Conservation (phyloP, 2,329 filamentous ascomycete genomes). For the Emmonsiellopsis sp. region DNA sequence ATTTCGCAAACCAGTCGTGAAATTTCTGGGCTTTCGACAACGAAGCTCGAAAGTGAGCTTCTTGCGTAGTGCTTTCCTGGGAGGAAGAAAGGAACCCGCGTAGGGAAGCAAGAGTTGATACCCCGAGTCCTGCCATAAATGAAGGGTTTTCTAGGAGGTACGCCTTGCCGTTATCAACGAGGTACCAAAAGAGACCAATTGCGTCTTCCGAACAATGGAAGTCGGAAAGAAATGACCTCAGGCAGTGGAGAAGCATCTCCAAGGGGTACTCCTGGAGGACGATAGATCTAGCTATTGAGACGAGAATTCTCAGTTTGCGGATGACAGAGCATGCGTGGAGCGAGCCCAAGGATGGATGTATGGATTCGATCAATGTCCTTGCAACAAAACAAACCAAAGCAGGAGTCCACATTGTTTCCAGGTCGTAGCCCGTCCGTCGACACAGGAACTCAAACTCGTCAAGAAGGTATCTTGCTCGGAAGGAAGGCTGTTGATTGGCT, state of each 20-base stretch:
- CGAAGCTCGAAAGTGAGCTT: slow-evolving; percentile 69
- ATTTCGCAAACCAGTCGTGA: slow-evolving; percentile 66
- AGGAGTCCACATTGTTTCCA: slow-evolving; percentile 62
- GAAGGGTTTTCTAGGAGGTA: slow-evolving; percentile 59
- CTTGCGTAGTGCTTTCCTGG: slow-evolving; percentile 72
- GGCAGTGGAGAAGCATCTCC: slow-evolving; percentile 78
- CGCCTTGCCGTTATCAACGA: slow-evolving; percentile 57
- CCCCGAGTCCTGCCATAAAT: slow-evolving; percentile 70
- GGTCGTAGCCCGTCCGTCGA: slow-evolving; percentile 56
- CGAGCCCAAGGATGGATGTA: slow-evolving; percentile 75
- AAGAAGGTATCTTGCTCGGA: slow-evolving; percentile 66
- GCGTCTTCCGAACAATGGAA: slow-evolving; percentile 84
- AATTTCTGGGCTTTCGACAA: slow-evolving; percentile 68
- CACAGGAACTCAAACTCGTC: slow-evolving; percentile 72
- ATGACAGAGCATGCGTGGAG: slow-evolving; percentile 79
- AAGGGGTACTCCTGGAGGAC: slow-evolving; percentile 73
- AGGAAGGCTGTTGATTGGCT: slow-evolving; percentile 75
- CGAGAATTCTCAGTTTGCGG: slow-evolving; percentile 71
- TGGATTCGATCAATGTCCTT: slow-evolving; percentile 67
- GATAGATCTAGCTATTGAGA: slow-evolving; percentile 64
- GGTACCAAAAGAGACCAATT: slow-evolving; percentile 75
- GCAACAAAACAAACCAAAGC: slow-evolving; percentile 64
- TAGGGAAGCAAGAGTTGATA: slow-evolving; percentile 72
- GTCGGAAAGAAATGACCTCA: slow-evolving; percentile 70
- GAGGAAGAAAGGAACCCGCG: slow-evolving; percentile 64